These are phyloP conservation scores for Coemansia sp. DNA, from an alignment of 371 early-diverging fungal species.

Conservation along the genomic window DNA sequence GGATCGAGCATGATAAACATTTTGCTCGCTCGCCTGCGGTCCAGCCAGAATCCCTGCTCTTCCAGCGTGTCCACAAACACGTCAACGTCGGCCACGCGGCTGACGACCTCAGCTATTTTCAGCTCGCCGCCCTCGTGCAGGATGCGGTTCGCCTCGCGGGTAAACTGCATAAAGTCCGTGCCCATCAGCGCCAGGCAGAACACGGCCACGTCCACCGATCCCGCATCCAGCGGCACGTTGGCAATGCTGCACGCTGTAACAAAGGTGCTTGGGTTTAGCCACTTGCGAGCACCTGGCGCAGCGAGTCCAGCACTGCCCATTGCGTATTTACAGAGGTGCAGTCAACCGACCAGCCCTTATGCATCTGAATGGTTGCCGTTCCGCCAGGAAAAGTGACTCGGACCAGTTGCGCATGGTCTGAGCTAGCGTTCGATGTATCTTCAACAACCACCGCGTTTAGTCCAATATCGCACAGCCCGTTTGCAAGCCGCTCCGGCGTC, in stretches of 20 bases:
- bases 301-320: conserved; percentile 43
- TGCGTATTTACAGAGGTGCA: conserved; percentile 41
- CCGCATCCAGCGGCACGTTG: conserved; percentile 75
- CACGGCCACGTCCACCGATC: conserved; percentile 83
- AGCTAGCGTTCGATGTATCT: background rate
- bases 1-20: conserved; percentile 93
- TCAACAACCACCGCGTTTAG: conserved; percentile 21
- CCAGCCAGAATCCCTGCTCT: conserved; percentile 71
- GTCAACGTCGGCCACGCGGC: conserved; percentile 79
- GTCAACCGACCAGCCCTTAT: conserved; percentile 38
- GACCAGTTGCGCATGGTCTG: conserved; percentile 2
- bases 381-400: conserved; percentile 35
- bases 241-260: conserved; percentile 94
- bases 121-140: conserved; percentile 84
- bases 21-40: conserved; percentile 70
- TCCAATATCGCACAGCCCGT: conserved; percentile 39
- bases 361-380: conserved; percentile 34
- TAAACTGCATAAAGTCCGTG: conserved; percentile 88
- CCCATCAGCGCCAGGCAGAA: conserved; percentile 98
- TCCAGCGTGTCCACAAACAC: conserved; percentile 73
- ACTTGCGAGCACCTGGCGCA: conserved; percentile 19
- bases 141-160: conserved; percentile 90
- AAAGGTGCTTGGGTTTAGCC: conserved; percentile 1
- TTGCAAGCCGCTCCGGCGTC: conserved; percentile 40
- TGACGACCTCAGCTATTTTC: conserved; percentile 92